A percentile compares a stretch with the other conserved stretches of the same genome.
phyloP scores from a whole-genome alignment of 2,329 filamentous ascomycete genomes.

The Sclerotinia minor region DNA sequence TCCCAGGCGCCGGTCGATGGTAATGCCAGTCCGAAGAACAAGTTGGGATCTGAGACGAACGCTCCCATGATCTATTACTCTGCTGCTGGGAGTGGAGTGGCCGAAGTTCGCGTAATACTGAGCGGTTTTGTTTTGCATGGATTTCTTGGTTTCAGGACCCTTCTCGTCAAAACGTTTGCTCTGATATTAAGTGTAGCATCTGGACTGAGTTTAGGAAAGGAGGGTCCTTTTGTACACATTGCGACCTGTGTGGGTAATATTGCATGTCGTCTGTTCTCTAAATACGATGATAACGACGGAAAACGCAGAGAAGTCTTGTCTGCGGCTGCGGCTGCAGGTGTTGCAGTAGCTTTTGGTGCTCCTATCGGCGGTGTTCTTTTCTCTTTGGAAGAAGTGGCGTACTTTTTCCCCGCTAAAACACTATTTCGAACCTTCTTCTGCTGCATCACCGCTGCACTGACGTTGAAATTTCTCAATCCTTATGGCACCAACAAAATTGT shows the following conservation, averaged over 20 bases:
- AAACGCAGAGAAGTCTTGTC: slow-evolving; percentile 94
- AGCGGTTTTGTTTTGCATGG: slow-evolving; percentile 96
- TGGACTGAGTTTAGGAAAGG: slow-evolving; percentile 90
- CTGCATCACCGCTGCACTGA: slow-evolving; percentile 88
- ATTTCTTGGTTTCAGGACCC: slow-evolving; percentile 84
- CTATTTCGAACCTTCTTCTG: slow-evolving; percentile 98
- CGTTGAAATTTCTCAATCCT: slow-evolving; percentile 91
- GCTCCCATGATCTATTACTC: slow-evolving; percentile 92
- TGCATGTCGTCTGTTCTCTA: slow-evolving; percentile 85
- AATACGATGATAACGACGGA: slow-evolving; percentile 91
- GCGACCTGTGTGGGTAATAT: slow-evolving; percentile 95
- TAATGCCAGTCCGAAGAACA: slow-evolving; percentile 46
- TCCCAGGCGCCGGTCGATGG: slow-evolving; percentile 45
- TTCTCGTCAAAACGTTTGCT: slow-evolving; percentile 80
- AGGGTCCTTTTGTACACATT: slow-evolving; percentile 94
- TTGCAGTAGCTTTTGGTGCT: slow-evolving; percentile 91
- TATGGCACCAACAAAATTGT: slow-evolving; percentile 97
- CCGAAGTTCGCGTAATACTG: slow-evolving; percentile 96
- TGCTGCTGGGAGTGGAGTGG: slow-evolving; percentile 91
- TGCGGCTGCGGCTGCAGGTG: slow-evolving; percentile 85
- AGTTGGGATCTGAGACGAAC: slow-evolving; percentile 36
- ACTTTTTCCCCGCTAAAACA: slow-evolving; percentile 97
- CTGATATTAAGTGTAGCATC: slow-evolving; percentile 88
- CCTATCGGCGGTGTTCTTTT: slow-evolving; percentile 89
- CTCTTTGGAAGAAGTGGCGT: slow-evolving; percentile 90